These are phyloP conservation scores for Pittosporum tobira DNA, from an alignment of 129 eudicot genomes.

Conservation along the genomic window DNA sequence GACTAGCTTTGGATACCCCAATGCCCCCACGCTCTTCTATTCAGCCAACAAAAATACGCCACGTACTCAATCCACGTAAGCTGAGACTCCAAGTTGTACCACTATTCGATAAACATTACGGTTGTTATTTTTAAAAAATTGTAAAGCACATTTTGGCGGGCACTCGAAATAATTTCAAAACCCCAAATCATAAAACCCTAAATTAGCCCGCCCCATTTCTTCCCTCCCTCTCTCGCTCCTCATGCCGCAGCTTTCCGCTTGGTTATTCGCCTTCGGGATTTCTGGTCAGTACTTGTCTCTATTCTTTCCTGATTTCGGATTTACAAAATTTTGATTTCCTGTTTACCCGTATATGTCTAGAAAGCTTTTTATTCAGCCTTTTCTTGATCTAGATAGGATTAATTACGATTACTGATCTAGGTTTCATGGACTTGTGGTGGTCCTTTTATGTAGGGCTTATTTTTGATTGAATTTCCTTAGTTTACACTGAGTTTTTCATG, in stretches of 20 bases:
- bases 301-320: neutral
- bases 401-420: no score
- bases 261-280: neutral
- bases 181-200: conserved; percentile 46
- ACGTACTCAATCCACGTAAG: neutral
- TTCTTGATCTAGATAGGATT: neutral
- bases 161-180: conserved; percentile 48
- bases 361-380: neutral
- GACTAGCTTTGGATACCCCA: neutral
- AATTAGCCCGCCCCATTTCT: conserved; percentile 34
- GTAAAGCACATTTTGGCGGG: conserved; percentile 49
- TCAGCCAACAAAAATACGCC: neutral
- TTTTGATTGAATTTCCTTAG: no score
- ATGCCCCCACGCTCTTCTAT: neutral
- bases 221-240: conserved; percentile 14
- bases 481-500: neutral
- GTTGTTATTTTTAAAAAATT: no score
- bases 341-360: neutral
- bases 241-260: neutral
- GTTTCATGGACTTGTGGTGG: no score
- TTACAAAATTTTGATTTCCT: neutral
- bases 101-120: no score
- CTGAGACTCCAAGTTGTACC: no score
- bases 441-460: no score
- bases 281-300: conserved; percentile 10